phyloP scores from a whole-genome alignment of 495 filamentous ascomycete genomes.

The Penicillium steckii region DNA sequence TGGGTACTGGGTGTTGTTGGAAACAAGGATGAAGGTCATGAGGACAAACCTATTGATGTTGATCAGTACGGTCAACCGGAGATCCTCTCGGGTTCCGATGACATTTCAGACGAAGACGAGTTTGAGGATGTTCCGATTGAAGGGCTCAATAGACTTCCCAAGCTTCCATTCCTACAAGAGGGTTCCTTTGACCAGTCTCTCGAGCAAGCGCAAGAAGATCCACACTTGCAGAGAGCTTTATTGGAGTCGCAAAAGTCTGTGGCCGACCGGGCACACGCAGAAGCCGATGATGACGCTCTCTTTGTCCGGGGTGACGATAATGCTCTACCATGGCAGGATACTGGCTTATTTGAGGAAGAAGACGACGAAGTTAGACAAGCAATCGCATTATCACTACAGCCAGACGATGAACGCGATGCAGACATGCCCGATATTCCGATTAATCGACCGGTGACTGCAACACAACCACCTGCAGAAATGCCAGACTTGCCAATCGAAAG shows the following conservation, averaged over 20 bases:
- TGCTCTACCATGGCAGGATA: slow-evolving; percentile 20
- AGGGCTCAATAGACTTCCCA: slow-evolving; percentile 86
- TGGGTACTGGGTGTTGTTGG: slow-evolving; percentile 94
- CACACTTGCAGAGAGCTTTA: slow-evolving; percentile 42
- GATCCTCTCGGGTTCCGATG: slow-evolving; percentile 48
- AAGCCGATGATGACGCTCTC: slow-evolving; percentile 56
- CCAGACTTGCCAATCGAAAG: slow-evolving; percentile 28
- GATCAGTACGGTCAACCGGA: slow-evolving; percentile 61
- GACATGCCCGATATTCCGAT: slow-evolving; percentile 36
- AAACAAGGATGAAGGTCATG: slow-evolving; percentile 70
- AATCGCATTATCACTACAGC: slow-evolving; percentile 75
- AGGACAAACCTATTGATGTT: slow-evolving; percentile 85
- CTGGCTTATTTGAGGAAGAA: slow-evolving; percentile 43
- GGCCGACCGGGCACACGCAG: not conserved
- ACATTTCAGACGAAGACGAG: slow-evolving; percentile 58
- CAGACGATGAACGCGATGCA: slow-evolving; percentile 25
- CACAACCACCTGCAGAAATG: slow-evolving; percentile 12
- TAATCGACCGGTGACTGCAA: slow-evolving; percentile 21
- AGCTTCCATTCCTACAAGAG: slow-evolving; percentile 42
- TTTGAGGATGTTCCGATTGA: slow-evolving; percentile 98
- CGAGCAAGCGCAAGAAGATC: slow-evolving; percentile 35
- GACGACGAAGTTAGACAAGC: slow-evolving; percentile 78
- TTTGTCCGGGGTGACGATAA: slow-evolving; percentile 59
- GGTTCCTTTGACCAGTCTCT: slow-evolving; percentile 42
- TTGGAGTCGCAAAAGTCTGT: slow-evolving; percentile 29